Percentiles rank a stretch among this genome's conserved stretches.
These are phyloP conservation scores for Neofusicoccum umdonicola DNA, from an alignment of 2,329 filamentous ascomycete genomes.

Conservation along the genomic window DNA sequence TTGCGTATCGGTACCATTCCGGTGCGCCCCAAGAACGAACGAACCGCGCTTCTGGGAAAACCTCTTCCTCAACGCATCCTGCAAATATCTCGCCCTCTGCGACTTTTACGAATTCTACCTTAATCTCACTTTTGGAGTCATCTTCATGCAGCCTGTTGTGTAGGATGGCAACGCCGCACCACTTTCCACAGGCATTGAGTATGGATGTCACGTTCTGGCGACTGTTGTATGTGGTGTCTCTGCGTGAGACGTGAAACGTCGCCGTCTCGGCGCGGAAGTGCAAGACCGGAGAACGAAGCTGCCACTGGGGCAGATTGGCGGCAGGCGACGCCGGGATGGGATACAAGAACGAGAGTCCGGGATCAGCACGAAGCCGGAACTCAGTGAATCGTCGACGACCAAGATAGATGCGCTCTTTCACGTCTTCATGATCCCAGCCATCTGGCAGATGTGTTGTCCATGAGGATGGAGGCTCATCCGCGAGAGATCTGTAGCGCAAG, in stretches of 20 bases:
- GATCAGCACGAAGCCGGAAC: neutral
- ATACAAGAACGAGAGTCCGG: neutral
- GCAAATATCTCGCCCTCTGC: conserved; percentile 53
- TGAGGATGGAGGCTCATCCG: neutral
- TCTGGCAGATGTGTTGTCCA: neutral
- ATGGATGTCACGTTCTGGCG: neutral
- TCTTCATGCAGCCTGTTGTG: neutral
- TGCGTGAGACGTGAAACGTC: neutral
- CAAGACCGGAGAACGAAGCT: neutral
- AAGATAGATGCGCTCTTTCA: neutral
- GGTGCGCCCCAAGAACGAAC: neutral
- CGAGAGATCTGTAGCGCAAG: neutral
- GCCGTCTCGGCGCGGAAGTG: neutral
- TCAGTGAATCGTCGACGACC: neutral
- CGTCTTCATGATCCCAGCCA: neutral
- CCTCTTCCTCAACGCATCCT: conserved; percentile 9
- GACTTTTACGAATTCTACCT: conserved; percentile 47
- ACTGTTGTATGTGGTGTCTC: neutral
- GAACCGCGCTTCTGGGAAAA: neutral
- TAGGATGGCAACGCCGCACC: neutral
- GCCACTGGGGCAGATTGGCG: neutral
- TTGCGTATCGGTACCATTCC: neutral
- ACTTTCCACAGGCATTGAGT: neutral
- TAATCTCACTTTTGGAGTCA: conserved; percentile 42
- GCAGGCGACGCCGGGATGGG: neutral